A percentile compares a stretch with the other conserved stretches of the same genome.
Conservation (phyloP, 2,329 filamentous ascomycete species). For the Aspergillus hiratsukae region DNA sequence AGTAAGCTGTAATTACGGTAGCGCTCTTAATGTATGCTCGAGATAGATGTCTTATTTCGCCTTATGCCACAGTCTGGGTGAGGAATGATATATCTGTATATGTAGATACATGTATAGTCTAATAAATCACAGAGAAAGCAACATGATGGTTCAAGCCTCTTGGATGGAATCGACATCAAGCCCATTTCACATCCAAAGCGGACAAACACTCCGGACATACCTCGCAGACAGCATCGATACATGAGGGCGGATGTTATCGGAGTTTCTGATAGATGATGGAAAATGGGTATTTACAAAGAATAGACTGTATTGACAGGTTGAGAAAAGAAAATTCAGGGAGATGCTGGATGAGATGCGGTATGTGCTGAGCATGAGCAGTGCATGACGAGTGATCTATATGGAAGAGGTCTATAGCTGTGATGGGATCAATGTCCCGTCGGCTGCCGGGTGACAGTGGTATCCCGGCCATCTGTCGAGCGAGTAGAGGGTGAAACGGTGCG, state of each 20-base stretch:
- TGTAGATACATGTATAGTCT: background rate
- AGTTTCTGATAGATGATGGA: too few relatives aligned
- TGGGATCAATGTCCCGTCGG: background rate
- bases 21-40: background rate
- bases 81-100: background rate
- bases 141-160: background rate
- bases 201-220: background rate
- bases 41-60: background rate
- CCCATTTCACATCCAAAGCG: background rate
- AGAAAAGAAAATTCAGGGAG: background rate
- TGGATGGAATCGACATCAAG: background rate
- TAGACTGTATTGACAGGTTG: too few relatives aligned
- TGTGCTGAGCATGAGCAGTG: background rate
- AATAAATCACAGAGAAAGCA: background rate
- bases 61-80: background rate
- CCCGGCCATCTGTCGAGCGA: background rate
- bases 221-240: background rate
- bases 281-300: background rate
- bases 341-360: background rate
- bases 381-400: background rate
- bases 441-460: background rate
- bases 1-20: background rate
- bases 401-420: background rate
- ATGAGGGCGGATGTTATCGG: too few relatives aligned
- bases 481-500: constrained; percentile 11